Evolutionary conservation across 768 basidiomycete genomes (phyloP).

Genomic region (Tubosaeta brunneosetosa): DNA sequence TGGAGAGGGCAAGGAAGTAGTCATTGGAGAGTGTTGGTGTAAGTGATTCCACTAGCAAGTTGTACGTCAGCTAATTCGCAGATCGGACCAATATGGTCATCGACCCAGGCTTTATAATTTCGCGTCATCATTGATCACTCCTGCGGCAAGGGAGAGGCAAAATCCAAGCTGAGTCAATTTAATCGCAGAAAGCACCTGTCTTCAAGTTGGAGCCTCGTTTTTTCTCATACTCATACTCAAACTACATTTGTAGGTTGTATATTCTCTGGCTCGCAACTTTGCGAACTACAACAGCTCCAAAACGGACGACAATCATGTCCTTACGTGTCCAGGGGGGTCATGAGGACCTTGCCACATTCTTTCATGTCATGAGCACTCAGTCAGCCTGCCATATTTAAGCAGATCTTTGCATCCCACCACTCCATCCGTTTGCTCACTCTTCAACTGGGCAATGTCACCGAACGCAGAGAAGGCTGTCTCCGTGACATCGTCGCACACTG

Average conservation of each 20-base stretch:
- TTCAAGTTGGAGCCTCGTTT: too few species aligned
- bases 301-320: too few species aligned
- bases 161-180: too few species aligned
- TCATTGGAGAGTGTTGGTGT: constrained; percentile 10
- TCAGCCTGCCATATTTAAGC: constrained; percentile 5
- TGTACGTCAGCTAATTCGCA: neutral
- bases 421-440: neutral
- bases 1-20: constrained; percentile 17
- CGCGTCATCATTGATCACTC: neutral
- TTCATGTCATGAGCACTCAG: neutral
- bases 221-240: too few species aligned
- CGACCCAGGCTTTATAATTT: neutral
- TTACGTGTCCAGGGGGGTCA: too few species aligned
- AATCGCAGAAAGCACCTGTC: too few species aligned
- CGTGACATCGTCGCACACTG: constrained; percentile 16
- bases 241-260: too few species aligned
- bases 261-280: too few species aligned
- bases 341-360: too few species aligned
- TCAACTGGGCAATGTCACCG: too few species aligned
- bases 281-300: too few species aligned
- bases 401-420: neutral
- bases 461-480: constrained; percentile 11
- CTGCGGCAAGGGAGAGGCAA: neutral
- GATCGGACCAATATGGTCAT: neutral
- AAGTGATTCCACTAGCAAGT: neutral